Percentiles rank a stretch among this genome's conserved stretches.
These are phyloP conservation scores for Aspergillus sp. DNA, from an alignment of 2,329 filamentous ascomycete species.

Conservation along the genomic window DNA sequence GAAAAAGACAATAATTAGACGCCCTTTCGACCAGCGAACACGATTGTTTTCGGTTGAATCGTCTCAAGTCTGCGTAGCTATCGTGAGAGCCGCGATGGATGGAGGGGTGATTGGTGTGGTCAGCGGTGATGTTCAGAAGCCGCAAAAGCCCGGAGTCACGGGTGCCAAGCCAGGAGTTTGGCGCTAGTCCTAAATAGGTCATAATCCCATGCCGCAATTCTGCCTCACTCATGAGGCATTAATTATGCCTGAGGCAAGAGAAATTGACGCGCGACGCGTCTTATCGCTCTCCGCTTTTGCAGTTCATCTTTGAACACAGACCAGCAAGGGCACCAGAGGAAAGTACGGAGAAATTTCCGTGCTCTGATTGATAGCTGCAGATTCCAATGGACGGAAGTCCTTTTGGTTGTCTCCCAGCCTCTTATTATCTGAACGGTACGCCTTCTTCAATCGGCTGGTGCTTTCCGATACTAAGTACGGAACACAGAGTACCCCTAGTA, in stretches of 20 bases:
- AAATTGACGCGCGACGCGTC: slow-evolving; percentile 27
- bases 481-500: background rate
- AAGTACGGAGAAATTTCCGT: background rate
- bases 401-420: background rate
- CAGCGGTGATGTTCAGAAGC: slow-evolving; percentile 30
- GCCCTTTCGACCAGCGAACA: slow-evolving; percentile 8
- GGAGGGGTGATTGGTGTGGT: slow-evolving; percentile 24
- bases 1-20: slow-evolving; percentile 1
- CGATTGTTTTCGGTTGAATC: slow-evolving; percentile 20
- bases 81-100: slow-evolving; percentile 16
- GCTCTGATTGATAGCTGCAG: background rate
- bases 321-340: background rate
- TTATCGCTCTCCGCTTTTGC: slow-evolving; percentile 12
- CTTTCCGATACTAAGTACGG: background rate
- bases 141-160: slow-evolving; percentile 29
- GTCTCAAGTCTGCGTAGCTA: slow-evolving; percentile 11
- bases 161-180: slow-evolving; percentile 20
- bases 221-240: slow-evolving; percentile 17
- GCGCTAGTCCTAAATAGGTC: slow-evolving; percentile 24
- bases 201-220: slow-evolving; percentile 19
- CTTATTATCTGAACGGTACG: background rate
- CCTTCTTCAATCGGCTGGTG: background rate
- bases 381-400: background rate
- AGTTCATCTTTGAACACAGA: background rate
- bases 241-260: slow-evolving; percentile 19